Evolutionary conservation across 1,284 basidiomycete genomes (phyloP).

Genomic region (Boletus albobrunnescens): DNA sequence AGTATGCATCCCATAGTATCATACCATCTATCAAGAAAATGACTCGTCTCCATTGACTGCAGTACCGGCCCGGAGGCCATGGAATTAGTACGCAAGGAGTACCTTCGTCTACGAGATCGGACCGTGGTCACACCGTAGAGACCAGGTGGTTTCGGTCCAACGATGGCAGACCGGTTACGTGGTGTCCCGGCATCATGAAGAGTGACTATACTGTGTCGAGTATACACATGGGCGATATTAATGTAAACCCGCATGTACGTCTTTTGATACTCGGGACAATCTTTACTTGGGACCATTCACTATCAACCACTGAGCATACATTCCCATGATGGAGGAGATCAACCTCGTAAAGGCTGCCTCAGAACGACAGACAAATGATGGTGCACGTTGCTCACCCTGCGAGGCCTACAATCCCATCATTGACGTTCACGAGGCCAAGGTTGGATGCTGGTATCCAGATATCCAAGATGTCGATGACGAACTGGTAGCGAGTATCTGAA

Average conservation of each 20-base stretch:
- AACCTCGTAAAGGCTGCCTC: constrained; percentile 16
- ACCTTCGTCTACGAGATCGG: constrained; percentile 59
- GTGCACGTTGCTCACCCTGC: constrained; percentile 60
- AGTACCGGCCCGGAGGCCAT: constrained; percentile 74
- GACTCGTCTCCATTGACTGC: background rate
- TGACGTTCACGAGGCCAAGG: constrained; percentile 74
- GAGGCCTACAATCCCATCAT: constrained; percentile 82
- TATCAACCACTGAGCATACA: constrained; percentile 27
- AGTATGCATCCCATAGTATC: constrained; percentile 46
- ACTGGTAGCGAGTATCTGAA: constrained; percentile 65
- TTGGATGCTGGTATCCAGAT: constrained; percentile 87
- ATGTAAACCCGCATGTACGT: background rate
- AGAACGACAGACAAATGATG: background rate
- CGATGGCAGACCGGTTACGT: background rate
- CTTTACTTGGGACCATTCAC: constrained; percentile 29
- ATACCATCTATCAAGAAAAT: constrained; percentile 1
- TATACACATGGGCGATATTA: constrained; percentile 1
- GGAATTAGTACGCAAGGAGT: constrained; percentile 67
- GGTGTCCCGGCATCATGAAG: background rate
- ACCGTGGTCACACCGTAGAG: constrained; percentile 1
- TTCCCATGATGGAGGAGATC: constrained; percentile 31
- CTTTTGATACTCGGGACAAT: background rate
- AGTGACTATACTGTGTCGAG: constrained; percentile 5
- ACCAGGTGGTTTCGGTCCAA: background rate
- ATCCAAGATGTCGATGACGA: constrained; percentile 79